These are phyloP conservation scores for Oropetium thomaeum DNA, from an alignment of 176 grass and related monocot genomes.

Conservation along the genomic window DNA sequence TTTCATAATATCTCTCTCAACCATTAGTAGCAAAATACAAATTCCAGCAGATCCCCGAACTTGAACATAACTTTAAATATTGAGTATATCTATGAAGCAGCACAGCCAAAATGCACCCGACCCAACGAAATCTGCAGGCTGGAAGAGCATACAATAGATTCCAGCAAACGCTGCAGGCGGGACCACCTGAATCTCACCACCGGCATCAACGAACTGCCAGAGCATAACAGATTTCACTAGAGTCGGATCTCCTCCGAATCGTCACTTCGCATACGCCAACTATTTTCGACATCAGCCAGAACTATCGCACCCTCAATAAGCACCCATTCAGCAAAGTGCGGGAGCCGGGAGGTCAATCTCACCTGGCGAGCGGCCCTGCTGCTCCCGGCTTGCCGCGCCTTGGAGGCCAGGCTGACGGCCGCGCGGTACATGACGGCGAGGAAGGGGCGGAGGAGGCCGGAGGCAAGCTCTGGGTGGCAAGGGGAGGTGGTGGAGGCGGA, in stretches of 20 bases:
- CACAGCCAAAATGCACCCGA: not conserved
- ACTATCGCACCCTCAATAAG: not conserved
- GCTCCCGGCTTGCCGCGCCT: conserved; percentile 70
- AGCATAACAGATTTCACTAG: not conserved
- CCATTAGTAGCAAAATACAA: not conserved
- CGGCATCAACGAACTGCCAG: not conserved
- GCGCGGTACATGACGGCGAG: conserved; percentile 61
- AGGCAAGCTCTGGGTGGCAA: not conserved
- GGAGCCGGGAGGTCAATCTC: conserved; percentile 19
- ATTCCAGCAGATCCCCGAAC: not conserved
- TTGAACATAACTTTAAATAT: not conserved
- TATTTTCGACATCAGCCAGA: not conserved
- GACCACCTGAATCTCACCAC: not conserved
- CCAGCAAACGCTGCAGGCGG: not conserved
- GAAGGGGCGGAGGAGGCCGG: not conserved
- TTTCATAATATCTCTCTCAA: not conserved
- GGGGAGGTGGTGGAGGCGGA: not conserved
- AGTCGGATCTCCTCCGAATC: not conserved
- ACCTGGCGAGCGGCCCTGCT: conserved; percentile 58
- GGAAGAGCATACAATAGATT: not conserved
- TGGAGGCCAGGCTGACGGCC: conserved; percentile 66
- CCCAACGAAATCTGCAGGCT: not conserved
- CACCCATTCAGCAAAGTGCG: not conserved
- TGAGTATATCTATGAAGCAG: not conserved
- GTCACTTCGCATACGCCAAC: not conserved